A percentile compares a stretch with the other conserved stretches of the same genome.
Evolutionary conservation across 2,329 filamentous ascomycete genomes (phyloP).

Genomic region (Talaromyces sp.): DNA sequence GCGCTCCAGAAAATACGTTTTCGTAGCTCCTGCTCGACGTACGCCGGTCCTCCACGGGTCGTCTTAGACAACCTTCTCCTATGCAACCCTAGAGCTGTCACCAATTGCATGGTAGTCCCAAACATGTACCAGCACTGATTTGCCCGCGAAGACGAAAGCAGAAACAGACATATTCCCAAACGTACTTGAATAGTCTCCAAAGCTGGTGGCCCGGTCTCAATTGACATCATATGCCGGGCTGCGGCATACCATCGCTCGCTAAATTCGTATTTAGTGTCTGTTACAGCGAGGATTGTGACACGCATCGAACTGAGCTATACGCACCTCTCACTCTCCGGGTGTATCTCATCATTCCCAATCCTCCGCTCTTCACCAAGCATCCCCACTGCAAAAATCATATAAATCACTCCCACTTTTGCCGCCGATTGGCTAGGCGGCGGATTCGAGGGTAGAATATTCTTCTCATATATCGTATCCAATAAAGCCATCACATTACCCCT

Average conservation of each 20-base stretch:
- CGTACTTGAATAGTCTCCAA: constrained; percentile 60
- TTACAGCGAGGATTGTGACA: background rate
- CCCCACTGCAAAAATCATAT: constrained; percentile 51
- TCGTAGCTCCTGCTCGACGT: constrained; percentile 51
- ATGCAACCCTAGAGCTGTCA: constrained; percentile 48
- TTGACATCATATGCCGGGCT: constrained; percentile 36
- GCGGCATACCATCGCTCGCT: constrained; percentile 42
- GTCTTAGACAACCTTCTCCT: constrained; percentile 32
- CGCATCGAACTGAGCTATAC: constrained; percentile 14
- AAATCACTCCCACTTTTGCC: constrained; percentile 50
- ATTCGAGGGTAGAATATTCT: constrained; percentile 37
- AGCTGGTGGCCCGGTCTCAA: constrained; percentile 54
- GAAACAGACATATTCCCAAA: constrained; percentile 58
- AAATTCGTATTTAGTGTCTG: background rate
- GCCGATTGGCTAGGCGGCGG: constrained; percentile 44
- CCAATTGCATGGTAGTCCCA: constrained; percentile 56
- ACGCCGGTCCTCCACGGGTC: constrained; percentile 31
- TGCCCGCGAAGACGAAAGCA: constrained; percentile 59
- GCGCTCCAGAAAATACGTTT: constrained; percentile 63
- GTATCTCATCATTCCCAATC: constrained; percentile 26
- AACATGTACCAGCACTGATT: constrained; percentile 63
- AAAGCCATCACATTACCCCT: constrained; percentile 54
- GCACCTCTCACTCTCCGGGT: constrained; percentile 33
- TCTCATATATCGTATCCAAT: constrained; percentile 43
- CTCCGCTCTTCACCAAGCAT: constrained; percentile 48